phyloP scores from a whole-genome alignment of 345 rosid species.

The Citrus sp. region DNA sequence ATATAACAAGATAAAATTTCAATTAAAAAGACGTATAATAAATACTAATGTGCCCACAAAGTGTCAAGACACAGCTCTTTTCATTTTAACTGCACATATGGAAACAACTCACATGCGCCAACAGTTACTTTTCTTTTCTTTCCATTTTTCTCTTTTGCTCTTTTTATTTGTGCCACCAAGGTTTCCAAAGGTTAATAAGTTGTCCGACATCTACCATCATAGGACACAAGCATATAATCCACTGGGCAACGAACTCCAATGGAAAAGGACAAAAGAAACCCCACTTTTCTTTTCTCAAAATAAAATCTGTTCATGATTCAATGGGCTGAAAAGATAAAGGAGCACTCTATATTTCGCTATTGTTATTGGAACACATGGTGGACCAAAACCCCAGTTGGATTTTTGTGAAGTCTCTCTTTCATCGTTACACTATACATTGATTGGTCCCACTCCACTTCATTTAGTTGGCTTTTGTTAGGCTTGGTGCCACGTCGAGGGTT shows the following conservation, averaged over 20 bases:
- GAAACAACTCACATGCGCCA: background rate
- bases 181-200: background rate
- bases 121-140: background rate
- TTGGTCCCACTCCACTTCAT: conserved; percentile 7
- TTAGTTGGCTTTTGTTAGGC: background rate
- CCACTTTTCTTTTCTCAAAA: background rate
- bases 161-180: background rate
- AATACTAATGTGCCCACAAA: too few species aligned
- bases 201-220: background rate
- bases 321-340: background rate
- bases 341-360: background rate
- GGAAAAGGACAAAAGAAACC: conserved; percentile 1
- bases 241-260: background rate
- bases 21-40: too few species aligned
- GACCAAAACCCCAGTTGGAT: conserved; percentile 19
- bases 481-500: background rate
- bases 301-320: background rate
- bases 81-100: background rate
- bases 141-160: background rate
- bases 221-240: background rate
- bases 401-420: background rate
- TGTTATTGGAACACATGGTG: conserved; percentile 18
- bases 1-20: too few species aligned
- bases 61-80: too few species aligned
- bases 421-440: background rate